Conservation (phyloP, 495 filamentous ascomycete genomes). For the Lasiosphaeria hispida region DNA sequence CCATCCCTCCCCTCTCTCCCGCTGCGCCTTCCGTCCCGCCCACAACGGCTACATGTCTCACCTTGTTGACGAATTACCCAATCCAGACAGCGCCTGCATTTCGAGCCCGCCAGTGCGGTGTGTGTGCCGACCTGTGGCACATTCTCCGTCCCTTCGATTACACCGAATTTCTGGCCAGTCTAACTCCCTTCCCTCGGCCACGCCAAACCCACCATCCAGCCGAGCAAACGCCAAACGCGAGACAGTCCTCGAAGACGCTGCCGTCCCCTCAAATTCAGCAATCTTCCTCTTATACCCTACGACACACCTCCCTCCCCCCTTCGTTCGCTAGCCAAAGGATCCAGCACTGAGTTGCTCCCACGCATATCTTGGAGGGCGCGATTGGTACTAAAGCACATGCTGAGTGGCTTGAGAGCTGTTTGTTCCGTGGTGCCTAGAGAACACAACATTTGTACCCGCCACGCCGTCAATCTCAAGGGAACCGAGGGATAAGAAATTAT, state of each 20-base stretch:
- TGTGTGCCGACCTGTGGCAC: slow-evolving; percentile 4
- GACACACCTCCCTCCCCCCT: too few relatives aligned
- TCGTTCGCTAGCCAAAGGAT: too few relatives aligned
- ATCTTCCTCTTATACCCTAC: neutral
- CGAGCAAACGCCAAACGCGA: too few relatives aligned
- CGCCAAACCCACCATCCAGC: too few relatives aligned
- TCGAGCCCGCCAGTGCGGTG: neutral
- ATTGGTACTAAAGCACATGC: too few relatives aligned
- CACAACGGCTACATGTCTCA: neutral
- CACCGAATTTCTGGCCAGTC: slow-evolving; percentile 2
- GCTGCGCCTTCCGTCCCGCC: neutral
- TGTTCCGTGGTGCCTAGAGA: neutral
- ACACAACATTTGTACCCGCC: neutral
- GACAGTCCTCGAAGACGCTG: too few relatives aligned
- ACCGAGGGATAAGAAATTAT: slow-evolving; percentile 23
- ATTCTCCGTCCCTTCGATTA: neutral
- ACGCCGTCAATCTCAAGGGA: neutral
- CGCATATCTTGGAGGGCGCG: too few relatives aligned
- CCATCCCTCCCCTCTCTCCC: neutral
- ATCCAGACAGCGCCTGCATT: slow-evolving; percentile 8
- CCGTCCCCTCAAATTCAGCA: neutral
- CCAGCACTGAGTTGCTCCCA: too few relatives aligned
- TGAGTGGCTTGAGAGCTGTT: neutral
- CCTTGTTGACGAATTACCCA: slow-evolving; percentile 13
- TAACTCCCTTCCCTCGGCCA: too few relatives aligned